Evolutionary conservation across 2,329 filamentous ascomycete species (phyloP).

Genomic region (Fusarium chlamydosporum): DNA sequence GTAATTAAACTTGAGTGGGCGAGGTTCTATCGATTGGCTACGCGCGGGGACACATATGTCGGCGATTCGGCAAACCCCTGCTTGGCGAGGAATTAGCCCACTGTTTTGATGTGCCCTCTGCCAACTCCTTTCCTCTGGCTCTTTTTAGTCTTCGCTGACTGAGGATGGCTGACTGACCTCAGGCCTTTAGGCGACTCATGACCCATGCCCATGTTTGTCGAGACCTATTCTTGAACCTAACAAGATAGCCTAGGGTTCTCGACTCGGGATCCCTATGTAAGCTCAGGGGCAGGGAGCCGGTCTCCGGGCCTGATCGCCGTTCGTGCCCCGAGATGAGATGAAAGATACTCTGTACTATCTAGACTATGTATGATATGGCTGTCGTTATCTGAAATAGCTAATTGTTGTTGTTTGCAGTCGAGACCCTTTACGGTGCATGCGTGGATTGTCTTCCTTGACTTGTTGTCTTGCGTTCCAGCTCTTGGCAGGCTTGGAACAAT

Average conservation of each 20-base stretch:
- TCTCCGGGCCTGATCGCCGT: slow-evolving; percentile 33
- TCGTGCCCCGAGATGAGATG: slow-evolving; percentile 34
- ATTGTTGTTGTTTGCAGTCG: slow-evolving; percentile 21
- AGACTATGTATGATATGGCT: slow-evolving; percentile 21
- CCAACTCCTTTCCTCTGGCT: slow-evolving; percentile 20
- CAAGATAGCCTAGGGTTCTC: slow-evolving; percentile 35
- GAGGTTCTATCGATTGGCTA: slow-evolving; percentile 43
- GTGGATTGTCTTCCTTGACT: slow-evolving; percentile 13
- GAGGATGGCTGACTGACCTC: slow-evolving; percentile 23
- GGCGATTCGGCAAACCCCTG: slow-evolving; percentile 36
- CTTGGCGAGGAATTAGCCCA: slow-evolving; percentile 31
- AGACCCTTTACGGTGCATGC: slow-evolving; percentile 16
- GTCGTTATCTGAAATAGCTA: slow-evolving; percentile 8
- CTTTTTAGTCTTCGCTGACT: slow-evolving; percentile 8
- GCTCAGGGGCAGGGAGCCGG: slow-evolving; percentile 27
- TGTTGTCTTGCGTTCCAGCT: slow-evolving; percentile 27
- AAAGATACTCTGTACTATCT: too few species aligned
- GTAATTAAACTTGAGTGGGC: slow-evolving; percentile 49
- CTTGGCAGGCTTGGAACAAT: slow-evolving; percentile 20
- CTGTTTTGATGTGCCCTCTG: slow-evolving; percentile 12
- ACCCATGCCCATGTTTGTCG: slow-evolving; percentile 24
- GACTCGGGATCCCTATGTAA: slow-evolving; percentile 21
- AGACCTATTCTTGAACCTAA: slow-evolving; percentile 20
- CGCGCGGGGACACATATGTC: slow-evolving; percentile 23
- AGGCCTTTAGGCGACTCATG: slow-evolving; percentile 33